These are phyloP conservation scores for Salix viminalis DNA, from an alignment of 345 rosid genomes.

Conservation along the genomic window DNA sequence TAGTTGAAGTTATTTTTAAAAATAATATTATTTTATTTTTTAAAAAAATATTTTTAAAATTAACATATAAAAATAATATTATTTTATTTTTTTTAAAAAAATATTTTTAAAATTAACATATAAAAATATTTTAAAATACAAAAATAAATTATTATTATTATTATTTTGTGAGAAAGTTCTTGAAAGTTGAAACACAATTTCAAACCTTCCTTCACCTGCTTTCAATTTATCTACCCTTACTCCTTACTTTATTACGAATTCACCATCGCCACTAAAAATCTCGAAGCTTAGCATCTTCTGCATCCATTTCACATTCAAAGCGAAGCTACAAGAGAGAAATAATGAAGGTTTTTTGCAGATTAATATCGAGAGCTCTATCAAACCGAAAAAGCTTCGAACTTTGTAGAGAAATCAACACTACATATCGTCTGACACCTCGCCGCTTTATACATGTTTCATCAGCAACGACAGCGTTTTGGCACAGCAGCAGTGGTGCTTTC, in stretches of 20 bases:
- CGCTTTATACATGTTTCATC: conserved; percentile 29
- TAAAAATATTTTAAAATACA: too few species aligned
- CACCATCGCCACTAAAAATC: background rate
- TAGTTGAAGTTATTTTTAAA: too few species aligned
- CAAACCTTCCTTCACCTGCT: background rate
- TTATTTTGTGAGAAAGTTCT: too few species aligned
- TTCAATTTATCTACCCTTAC: background rate
- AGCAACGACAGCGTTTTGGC: conserved; percentile 9
- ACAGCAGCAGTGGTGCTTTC: background rate
- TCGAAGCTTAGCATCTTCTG: background rate
- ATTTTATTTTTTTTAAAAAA: too few species aligned
- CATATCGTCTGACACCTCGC: conserved; percentile 21
- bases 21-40: too few species aligned
- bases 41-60: too few species aligned
- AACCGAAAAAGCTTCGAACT: conserved; percentile 10
- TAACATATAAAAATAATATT: too few species aligned
- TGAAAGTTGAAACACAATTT: too few species aligned
- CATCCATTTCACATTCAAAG: background rate
- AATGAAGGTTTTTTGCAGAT: conserved; percentile 22
- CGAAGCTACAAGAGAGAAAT: background rate
- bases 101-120: too few species aligned
- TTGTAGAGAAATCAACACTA: background rate
- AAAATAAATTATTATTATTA: too few species aligned
- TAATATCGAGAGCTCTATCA: conserved; percentile 19
- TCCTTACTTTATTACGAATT: background rate